Base-by-base conservation (phyloP, 2,329 filamentous ascomycete genomes). In the Aspergillus tanneri region DNA sequence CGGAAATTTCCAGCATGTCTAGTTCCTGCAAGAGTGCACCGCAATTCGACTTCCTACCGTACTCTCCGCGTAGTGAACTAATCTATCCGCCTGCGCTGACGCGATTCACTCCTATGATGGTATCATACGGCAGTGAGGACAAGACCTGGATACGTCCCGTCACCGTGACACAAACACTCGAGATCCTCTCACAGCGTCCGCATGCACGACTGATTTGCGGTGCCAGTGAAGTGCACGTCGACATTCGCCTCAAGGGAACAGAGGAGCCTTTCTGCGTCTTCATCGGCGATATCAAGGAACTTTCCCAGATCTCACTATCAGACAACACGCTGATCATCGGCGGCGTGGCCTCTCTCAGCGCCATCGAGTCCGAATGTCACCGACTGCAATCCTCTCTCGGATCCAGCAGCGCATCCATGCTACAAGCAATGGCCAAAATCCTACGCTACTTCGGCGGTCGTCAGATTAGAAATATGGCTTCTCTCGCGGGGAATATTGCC, bases 211-310 rank as follows among this genome's bases (percentile, higher is more conserved):
- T 95, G 47, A 92, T 95, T 46, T 88, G 88, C 35, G 90, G 90
- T 50, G 92, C 88, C 64, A 92, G 88, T 3, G 90, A 95, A 67
- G 95, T 89, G 0, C 90, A 95, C 69, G 93, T 95, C 50, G 90
- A 95, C 69, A 87, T 90, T 71, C 93, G 92, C 70, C 95, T 95
- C 79, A 95, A 95, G 72, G 87, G 83, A 1, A 78, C 91, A 71
- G 80, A 89, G 58, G 95, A 92, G 63, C 85, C 86, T 1, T 82
- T 87, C 1, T 93, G 88, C 0, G 87, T 95, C 0, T 95, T 84
- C 56, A 87, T 95, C 6, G 89, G 88, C 5, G 90, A 95, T 58
- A 92, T 95, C 47, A 73, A 86, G 1, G 90, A 95, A 68, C 72
- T 95, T 77, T 87, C 6, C 82, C 16, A 87, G 52, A 93, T 87